phyloP scores from a whole-genome alignment of 176 grass and related monocot species.

The Luzula sylvatica region DNA sequence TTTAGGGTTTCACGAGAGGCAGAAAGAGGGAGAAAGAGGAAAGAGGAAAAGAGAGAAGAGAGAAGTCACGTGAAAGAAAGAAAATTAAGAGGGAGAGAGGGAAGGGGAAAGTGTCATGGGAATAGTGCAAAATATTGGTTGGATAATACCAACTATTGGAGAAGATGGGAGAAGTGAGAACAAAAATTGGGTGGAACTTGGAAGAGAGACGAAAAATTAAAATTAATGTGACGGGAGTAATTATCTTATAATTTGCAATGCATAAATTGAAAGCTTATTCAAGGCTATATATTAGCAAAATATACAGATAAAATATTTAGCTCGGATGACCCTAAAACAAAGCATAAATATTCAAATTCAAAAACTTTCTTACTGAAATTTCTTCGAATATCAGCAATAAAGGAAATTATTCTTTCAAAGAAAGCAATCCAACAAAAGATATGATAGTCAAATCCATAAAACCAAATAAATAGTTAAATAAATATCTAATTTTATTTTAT shows the following conservation, averaged over 20 bases:
- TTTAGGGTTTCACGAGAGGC: too few species aligned
- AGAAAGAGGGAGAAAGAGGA: conserved; percentile 7
- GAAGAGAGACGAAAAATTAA: too few species aligned
- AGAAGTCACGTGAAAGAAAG: too few species aligned
- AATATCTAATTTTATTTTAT: neutral
- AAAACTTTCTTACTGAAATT: conserved; percentile 6
- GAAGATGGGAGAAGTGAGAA: too few species aligned
- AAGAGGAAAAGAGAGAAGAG: conserved; percentile 17
- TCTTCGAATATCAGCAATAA: neutral
- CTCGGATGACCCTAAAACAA: neutral
- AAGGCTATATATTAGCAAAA: conserved; percentile 10
- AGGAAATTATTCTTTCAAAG: neutral
- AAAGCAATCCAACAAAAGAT: neutral
- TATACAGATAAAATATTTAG: neutral
- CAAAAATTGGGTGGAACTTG: too few species aligned
- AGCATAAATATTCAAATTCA: neutral
- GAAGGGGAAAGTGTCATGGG: conserved; percentile 25
- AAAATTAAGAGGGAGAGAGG: too few species aligned
- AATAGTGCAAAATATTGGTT: too few species aligned
- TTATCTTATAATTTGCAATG: too few species aligned
- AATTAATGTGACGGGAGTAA: too few species aligned
- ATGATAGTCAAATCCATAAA: neutral
- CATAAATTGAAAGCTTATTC: neutral
- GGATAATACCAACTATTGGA: too few species aligned
- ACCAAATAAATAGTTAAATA: neutral